Evolutionary conservation across 164 flowering plant genomes (phyloP).

Genomic region (Platanus orientalis): DNA sequence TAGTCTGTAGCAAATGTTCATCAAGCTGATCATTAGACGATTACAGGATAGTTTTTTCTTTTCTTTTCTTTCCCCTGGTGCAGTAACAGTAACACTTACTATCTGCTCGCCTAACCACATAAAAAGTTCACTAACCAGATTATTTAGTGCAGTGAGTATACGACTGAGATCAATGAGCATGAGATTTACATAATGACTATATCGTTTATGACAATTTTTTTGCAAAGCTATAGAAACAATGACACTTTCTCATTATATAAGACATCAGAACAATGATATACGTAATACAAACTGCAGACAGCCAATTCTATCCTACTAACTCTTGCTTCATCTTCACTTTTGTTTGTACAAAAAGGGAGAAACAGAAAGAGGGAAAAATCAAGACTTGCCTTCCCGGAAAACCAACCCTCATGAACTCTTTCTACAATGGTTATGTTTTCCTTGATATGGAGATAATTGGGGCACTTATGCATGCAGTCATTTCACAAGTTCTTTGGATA

Average conservation of each 20-base stretch:
- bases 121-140: too few species aligned
- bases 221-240: not conserved
- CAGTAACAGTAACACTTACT: too few species aligned
- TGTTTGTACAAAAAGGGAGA: not conserved
- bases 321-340: not conserved
- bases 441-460: too few species aligned
- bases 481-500: constrained; percentile 70
- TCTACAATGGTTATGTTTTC: not conserved
- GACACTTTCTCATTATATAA: constrained; percentile 10
- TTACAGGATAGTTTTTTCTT: too few species aligned
- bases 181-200: too few species aligned
- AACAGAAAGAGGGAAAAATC: not conserved
- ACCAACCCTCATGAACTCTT: not conserved
- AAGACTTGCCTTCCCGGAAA: not conserved
- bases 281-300: constrained; percentile 11
- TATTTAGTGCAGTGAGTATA: too few species aligned
- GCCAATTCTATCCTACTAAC: not conserved
- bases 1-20: too few species aligned
- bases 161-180: too few species aligned
- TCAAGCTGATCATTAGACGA: too few species aligned
- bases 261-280: constrained; percentile 7
- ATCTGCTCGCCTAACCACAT: too few species aligned
- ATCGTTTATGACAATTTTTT: too few species aligned
- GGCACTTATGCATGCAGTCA: constrained; percentile 10
- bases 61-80: too few species aligned